phyloP scores from a whole-genome alignment of 2,329 filamentous ascomycete genomes.

The Fusarium xyrophilum region DNA sequence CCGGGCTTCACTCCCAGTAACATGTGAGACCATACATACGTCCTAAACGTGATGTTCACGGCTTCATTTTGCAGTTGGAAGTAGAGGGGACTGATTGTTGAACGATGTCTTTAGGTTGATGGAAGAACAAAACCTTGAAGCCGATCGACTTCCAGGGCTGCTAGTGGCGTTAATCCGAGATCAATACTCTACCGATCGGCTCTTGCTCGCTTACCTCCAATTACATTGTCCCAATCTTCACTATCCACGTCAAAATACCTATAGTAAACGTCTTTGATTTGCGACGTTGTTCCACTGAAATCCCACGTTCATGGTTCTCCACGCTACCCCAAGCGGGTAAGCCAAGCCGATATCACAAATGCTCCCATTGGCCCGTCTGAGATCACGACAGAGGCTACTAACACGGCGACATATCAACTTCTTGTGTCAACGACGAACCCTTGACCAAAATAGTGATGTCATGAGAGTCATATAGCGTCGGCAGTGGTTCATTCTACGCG shows the following conservation, averaged over 20 bases:
- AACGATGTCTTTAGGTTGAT: background rate
- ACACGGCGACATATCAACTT: constrained; percentile 20
- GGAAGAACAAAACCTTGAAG: background rate
- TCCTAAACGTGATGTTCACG: rapidly evolving
- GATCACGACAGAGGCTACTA: constrained; percentile 23
- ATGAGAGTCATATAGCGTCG: background rate
- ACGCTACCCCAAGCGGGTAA: background rate
- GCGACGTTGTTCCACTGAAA: rapidly evolving
- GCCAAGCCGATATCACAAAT: background rate
- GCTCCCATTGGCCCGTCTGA: background rate
- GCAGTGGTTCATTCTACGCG: background rate
- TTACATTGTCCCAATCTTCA: too few species aligned
- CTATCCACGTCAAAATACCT: too few species aligned
- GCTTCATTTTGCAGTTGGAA: background rate
- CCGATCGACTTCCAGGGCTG: rapidly evolving
- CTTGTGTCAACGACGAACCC: background rate
- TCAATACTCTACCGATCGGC: too few species aligned
- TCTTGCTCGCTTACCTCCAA: too few species aligned
- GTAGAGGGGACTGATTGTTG: rapidly evolving
- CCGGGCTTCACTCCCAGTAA: too few species aligned
- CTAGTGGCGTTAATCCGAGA: too few species aligned
- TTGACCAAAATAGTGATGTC: background rate
- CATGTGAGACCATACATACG: too few species aligned
- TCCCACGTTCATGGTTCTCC: background rate
- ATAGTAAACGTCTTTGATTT: background rate